Percentiles rank a stretch among this genome's conserved stretches.
Conservation (phyloP, 2,329 filamentous ascomycete genomes). For the Aspergillus udagawae region DNA sequence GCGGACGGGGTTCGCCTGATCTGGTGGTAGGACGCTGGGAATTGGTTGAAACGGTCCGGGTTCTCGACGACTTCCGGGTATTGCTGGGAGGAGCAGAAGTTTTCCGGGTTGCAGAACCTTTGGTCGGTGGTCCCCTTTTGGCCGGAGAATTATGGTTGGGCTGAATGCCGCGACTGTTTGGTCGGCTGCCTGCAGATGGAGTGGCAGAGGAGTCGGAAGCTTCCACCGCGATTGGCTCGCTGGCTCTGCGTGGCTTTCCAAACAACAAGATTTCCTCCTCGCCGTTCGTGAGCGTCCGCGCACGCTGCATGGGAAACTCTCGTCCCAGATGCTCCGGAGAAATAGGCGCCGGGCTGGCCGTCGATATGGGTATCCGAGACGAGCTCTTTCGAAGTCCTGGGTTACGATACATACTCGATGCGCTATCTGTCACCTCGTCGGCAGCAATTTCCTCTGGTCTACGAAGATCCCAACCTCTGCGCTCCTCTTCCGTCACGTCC, state of each 20-base stretch:
- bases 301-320: constrained; percentile 63
- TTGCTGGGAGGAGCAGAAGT: constrained; percentile 31
- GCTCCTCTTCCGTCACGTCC: constrained; percentile 39
- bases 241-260: constrained; percentile 64
- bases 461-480: constrained; percentile 65
- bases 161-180: constrained; percentile 28
- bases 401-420: constrained; percentile 50
- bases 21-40: constrained; percentile 59
- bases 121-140: constrained; percentile 27
- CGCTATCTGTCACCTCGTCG: constrained; percentile 36
- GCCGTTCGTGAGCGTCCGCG: constrained; percentile 53
- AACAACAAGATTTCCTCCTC: constrained; percentile 59
- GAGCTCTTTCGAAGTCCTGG: constrained; percentile 55
- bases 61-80: constrained; percentile 37
- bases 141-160: constrained; percentile 24
- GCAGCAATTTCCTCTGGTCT: constrained; percentile 72
- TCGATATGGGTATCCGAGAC: constrained; percentile 84
- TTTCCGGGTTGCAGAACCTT: constrained; percentile 31
- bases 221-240: constrained; percentile 44
- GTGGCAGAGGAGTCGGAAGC: constrained; percentile 18
- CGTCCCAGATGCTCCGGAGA: constrained; percentile 68
- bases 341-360: constrained; percentile 72
- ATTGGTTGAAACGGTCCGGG: constrained; percentile 29
- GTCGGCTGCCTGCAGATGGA: constrained; percentile 26
- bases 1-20: constrained; percentile 51